Base-by-base conservation (phyloP, 1,284 basidiomycete genomes). In the Austroboletus rostrupii region DNA sequence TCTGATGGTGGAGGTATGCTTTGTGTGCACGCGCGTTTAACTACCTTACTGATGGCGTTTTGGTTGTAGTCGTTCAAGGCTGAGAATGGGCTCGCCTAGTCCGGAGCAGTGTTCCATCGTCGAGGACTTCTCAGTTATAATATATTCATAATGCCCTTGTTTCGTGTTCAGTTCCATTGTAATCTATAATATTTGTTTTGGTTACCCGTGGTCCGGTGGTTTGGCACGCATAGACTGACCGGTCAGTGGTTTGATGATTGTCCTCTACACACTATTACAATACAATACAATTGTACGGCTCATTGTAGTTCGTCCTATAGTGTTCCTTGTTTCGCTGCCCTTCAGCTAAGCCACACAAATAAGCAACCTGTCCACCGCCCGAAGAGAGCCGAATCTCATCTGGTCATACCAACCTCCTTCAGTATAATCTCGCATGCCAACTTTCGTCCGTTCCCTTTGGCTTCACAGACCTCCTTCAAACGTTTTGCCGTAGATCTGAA, bases 1-100 rank as follows among this genome's bases (percentile, higher is more conserved):
- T 69, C 77, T 76, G 56, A 90, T 87, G 68, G 80, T 92, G 21
- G 83, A 86, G 66, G 87, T 87, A 40, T 28, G 48, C 46, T 39
- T 16, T 19, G 23, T 29, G 36, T 23, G 8, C 35, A 51, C 42
- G 14, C 20, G 7, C 14, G 26, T 21, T 21, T 16, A n/a, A 16
- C n/a, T 29, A 4, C 29, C 12, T 14, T 43, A n/a, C 11, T 43
- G 13, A 43, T 19, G 17, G n/a, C 13, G n/a, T n/a, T 6, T 29
- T 32, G 17, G 17, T 43, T 43, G 19, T 21, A 43, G 42, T 43
- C 17, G 42, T 43, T 43, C 29, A 43, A 32, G 29, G 42, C 12
- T 13, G 42, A 43, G 13, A 32, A 43, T 29, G 40, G 26, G 4
- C 20, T 39, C 8, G 21, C 21, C 23, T 39, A 38, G 38, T 16